Conservation (phyloP, 164 flowering plant species). For the Malania oleifera region DNA sequence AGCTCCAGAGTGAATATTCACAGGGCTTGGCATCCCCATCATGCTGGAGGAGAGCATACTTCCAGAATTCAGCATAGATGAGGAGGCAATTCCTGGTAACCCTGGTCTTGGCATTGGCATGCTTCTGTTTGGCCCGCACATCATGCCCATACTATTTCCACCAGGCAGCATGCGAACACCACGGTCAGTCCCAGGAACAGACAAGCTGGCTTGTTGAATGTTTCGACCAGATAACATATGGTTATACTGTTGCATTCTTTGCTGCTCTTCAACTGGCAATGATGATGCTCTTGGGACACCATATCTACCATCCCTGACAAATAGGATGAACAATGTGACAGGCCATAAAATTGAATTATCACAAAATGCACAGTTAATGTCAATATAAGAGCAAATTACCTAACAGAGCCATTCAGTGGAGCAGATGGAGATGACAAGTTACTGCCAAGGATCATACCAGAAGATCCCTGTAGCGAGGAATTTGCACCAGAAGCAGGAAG, state of each 20-base stretch:
- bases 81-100: conserved; percentile 63
- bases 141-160: conserved; percentile 63
- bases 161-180: conserved; percentile 59
- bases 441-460: conserved; percentile 48
- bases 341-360: not conserved
- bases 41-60: conserved; percentile 56
- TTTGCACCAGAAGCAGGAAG: conserved; percentile 54
- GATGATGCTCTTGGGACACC: conserved; percentile 46
- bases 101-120: conserved; percentile 76
- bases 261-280: conserved; percentile 74
- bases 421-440: conserved; percentile 56
- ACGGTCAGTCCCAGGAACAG: conserved; percentile 62
- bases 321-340: not conserved
- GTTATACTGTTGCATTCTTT: conserved; percentile 65
- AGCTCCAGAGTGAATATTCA: conserved; percentile 55
- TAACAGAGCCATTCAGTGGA: conserved; percentile 37
- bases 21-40: conserved; percentile 59
- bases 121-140: conserved; percentile 58
- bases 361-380: not conserved
- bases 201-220: conserved; percentile 44
- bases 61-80: conserved; percentile 60
- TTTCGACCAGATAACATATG: conserved; percentile 62
- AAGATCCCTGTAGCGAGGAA: conserved; percentile 52
- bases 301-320: conserved; percentile 60
- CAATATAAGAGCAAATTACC: conserved; percentile 36